Base-by-base conservation (phyloP, 1,139 yeast species). In the Candida tetrigidarum region DNA sequence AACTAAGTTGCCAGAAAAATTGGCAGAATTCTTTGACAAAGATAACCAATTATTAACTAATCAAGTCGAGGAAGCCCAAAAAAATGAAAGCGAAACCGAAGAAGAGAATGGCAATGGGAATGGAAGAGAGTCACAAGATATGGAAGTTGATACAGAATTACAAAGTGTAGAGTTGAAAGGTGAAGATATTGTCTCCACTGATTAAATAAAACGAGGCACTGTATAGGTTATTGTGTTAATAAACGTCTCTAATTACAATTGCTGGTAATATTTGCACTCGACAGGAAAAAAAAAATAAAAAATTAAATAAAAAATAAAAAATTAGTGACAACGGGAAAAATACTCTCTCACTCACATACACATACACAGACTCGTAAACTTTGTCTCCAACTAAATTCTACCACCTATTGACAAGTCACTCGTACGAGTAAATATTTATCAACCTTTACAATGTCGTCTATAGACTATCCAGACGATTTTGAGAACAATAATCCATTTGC, bases 401-500 rank as follows among this genome's bases (percentile, higher is more conserved):
- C n/a, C n/a, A n/a, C n/a, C n/a, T n/a, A n/a, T n/a, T n/a, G n/a
- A n/a, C n/a, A n/a, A n/a, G n/a, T n/a, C n/a, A n/a, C n/a, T n/a
- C n/a, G n/a, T n/a, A n/a, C n/a, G n/a, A n/a, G n/a, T n/a, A n/a
- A n/a, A n/a, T n/a, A 7, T 25, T 12, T 25, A 7, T 25, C 28
- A n/a, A 11, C 32, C 14, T 14, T 11, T 5, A 14, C 20, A 11
- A 80, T 80, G 84, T 62, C 83, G 2, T 74, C 83, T 9, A 69
- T 78, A 29, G 80, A 86, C 4, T 83, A 81, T 54, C 85, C 86
- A 2, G 86, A 83, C 50, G 88, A 82, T 49, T 81, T 81, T 50
- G 80, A 74, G 48, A 82, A 83, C 53, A 83, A 83, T 65, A 83
- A 82, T 56, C 89, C 88, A 3, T 83, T 83, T 60, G 69, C 74